Evolutionary conservation across 257 asterid species (phyloP), one percentile per base, ranked within the genome.

Genomic region (Capsicum pubescens): DNA sequence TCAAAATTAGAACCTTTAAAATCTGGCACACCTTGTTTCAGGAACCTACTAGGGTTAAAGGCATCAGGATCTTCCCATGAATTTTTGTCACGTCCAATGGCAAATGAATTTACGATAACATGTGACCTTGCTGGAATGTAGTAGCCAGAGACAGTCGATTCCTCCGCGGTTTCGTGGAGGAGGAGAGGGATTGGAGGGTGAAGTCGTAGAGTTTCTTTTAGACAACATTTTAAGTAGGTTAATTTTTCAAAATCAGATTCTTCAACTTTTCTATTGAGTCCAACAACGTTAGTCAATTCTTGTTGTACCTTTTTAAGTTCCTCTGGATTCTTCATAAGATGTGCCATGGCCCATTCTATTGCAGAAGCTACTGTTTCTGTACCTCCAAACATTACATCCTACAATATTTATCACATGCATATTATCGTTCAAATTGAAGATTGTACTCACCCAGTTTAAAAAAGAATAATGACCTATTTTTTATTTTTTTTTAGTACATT

Each of bases 361-460:
- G 98, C 98, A 2, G 97, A 95, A 0, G 98, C 98, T 0, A 95
- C 98, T 0, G 98, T 95, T 64, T 93, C 98, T 1, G 98, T 95
- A 72, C 98, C 98, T 60, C 98, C 98, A 32, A 95, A 95, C 98
- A 95, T 93, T 4, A 95, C 98, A 36, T 95, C 98, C 98, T 95
- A 69, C 14, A 79, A 50, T 6, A 8, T 6, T 7, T 7, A 7
- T 52, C 56, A 52, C 56, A 52, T 9, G 3, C 56, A 52, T 9
- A 52, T 52, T 52, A 3, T 9, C 3, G 13, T 52, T 52, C 9
- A 9, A 52, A 52, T 26, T 26, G 32, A 26, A 26, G 32, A 26
- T 26, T 26, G 32, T 26, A 26, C 32, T 26, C 32, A 26, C 32
- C 1, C 32, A 26, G 32, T 26, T 26, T 26, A 26, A 26, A 26